These are phyloP conservation scores for Chimonanthus praecox DNA, from an alignment of 164 flowering plant species.

Conservation along the genomic window DNA sequence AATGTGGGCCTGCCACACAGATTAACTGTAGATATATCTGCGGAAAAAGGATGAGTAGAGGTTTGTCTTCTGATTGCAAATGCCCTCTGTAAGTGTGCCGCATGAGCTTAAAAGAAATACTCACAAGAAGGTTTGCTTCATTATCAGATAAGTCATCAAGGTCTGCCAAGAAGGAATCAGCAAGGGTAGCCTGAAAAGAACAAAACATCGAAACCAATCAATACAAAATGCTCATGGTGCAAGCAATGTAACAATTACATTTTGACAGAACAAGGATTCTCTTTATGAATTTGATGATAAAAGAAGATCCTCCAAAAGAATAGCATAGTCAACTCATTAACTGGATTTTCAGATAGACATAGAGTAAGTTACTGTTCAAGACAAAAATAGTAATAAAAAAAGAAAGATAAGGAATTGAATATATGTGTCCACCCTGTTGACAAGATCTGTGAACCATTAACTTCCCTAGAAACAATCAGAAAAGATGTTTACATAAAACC, in stretches of 20 bases:
- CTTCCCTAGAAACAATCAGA: too few species aligned
- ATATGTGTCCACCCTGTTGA: too few species aligned
- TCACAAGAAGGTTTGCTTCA: slow-evolving; percentile 58
- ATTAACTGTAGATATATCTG: too few species aligned
- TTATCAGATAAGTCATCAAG: slow-evolving; percentile 90
- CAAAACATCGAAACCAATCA: background rate
- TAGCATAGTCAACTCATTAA: background rate
- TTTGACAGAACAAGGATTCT: background rate
- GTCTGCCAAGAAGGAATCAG: slow-evolving; percentile 91
- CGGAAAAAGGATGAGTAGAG: background rate
- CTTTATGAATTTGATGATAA: background rate
- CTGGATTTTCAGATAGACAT: background rate
- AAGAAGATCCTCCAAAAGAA: background rate
- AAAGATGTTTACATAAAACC: too few species aligned
- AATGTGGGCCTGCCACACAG: too few species aligned
- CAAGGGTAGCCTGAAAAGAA: slow-evolving; percentile 66
- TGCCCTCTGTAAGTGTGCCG: background rate
- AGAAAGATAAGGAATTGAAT: too few species aligned
- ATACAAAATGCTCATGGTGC: background rate
- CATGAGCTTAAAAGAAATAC: slow-evolving; percentile 16
- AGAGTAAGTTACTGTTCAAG: too few species aligned
- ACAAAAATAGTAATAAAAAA: too few species aligned
- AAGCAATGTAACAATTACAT: background rate
- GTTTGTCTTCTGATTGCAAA: background rate
- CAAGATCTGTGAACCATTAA: too few species aligned